Evolutionary conservation across 345 rosid species (phyloP), one percentile per base, ranked within the genome.

Genomic region (Ceriops tagal): DNA sequence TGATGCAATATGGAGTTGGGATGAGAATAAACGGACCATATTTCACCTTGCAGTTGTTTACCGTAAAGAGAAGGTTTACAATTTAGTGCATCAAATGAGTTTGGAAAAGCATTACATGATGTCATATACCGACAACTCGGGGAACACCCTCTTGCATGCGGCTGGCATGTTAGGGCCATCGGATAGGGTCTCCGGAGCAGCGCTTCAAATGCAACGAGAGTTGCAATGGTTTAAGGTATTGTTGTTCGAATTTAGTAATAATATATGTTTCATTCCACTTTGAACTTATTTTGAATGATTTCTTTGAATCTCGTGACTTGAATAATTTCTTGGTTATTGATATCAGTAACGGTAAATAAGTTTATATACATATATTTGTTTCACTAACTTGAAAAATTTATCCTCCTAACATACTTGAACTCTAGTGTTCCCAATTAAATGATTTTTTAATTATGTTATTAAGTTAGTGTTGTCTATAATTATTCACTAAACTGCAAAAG

Each of bases 11-110:
- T 21, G 27, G 13, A 2, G 1, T 11, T 0, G 0, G 13, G 13
- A 0, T 2, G 21, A 5, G 0, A 10, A 21, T 21, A 3, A 2
- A 53, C 5, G 15, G 0, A 0, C 1, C 13, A 21, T 21, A 53
- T 53, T 53, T 53, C 58, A 53, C 26, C 11, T 8, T 10, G 58
- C 58, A 53, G 57, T 53, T 53, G 9, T 53, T 4, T 1, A 53
- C 26, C 5, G 13, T 10, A 53, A 53, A n/a, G 57, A 53, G 26
- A n/a, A n/a, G n/a, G 58, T 53, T n/a, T 53, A 53, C 26, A 53
- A 21, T 10, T 22, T 53, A 5, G 0, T 8, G 4, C 21, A 53
- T 11, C 58, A 21, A 21, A 2, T 8, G 15, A 53, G 15, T 24
- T 53, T 53, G 27, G 4, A 21, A 21, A 53, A 21, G 58, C 27